Evolutionary conservation across 441 rosid species (phyloP), one percentile per base, ranked within the genome.

Genomic region (California macrophylla): DNA sequence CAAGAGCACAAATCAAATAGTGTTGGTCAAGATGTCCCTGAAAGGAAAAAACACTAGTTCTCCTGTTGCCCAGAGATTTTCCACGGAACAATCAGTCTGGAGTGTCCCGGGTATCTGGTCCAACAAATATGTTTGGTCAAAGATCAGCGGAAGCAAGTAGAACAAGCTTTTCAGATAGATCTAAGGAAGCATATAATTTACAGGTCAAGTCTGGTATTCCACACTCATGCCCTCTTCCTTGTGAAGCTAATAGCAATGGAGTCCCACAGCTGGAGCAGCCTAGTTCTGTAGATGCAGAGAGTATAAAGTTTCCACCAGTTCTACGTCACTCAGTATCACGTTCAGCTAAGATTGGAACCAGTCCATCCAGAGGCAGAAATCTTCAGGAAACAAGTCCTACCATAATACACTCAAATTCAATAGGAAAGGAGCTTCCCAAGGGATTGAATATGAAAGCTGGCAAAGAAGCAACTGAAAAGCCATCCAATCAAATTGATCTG

Each of bases 61-160:
- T 83, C 63, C 85, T 82, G 71, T 69, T 79, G 74, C 87, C 88
- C 16, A 82, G 77, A 71, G 81, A 81, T 74, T 76, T 72, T 62
- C 77, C 84, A 40, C 70, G 71, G 66, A 74, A 65, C 28, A 76
- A 75, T 58, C 62, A 73, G 34, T 72, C 85, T 18, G 81, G 79
- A 66, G 73, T 73, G 67, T 56, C 85, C 67, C 78, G 74, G 71
- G 62, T 74, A 74, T 78, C 80, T 15, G 82, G 82, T 70, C 77
- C 82, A 23, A 69, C 77, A 66, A 73, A 68, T 61, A 66, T 64
- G 67, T 40, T 72, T 24, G 72, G 75, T 68, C 79, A 75, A 74
- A 75, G 74, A 71, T 71, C 78, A 61, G 80, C 81, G 63, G 86
- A 81, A 79, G 73, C 75, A 70, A 76, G 77, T 70, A 77, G 71